Percentiles rank a stretch among this genome's conserved stretches.
Conservation (phyloP, 1,284 basidiomycete species). For the Ganoderma resinaceum region DNA sequence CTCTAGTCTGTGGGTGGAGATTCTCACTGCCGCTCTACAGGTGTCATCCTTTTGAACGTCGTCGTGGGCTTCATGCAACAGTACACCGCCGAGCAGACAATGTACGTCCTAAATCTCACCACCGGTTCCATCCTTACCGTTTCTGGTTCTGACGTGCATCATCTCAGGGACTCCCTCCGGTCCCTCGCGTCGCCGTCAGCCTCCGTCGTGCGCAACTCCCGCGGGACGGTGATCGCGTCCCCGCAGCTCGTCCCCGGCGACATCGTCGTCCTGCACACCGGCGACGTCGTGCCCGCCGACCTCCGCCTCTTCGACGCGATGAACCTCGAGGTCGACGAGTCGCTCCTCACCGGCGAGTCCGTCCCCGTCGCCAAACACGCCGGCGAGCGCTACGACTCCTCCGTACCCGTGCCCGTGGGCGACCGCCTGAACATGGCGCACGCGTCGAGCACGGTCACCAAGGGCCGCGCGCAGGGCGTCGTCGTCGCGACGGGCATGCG, state of each 20-base stretch:
- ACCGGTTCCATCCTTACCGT: not conserved
- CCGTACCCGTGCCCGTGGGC: slow-evolving; percentile 47
- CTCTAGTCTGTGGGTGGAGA: not conserved
- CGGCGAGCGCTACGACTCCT: slow-evolving; percentile 41
- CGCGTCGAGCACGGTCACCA: slow-evolving; percentile 68
- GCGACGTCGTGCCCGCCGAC: slow-evolving; percentile 70
- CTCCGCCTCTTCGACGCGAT: slow-evolving; percentile 44
- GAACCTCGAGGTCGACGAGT: slow-evolving; percentile 68
- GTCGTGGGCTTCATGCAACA: slow-evolving; percentile 60
- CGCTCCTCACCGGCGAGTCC: slow-evolving; percentile 73
- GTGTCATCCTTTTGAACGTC: slow-evolving; percentile 14
- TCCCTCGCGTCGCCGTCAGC: not conserved
- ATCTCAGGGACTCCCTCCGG: not conserved
- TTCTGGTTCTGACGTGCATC: not conserved
- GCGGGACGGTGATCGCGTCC: not conserved
- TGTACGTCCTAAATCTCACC: slow-evolving; percentile 30
- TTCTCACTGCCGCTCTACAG: not conserved
- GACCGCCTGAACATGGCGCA: slow-evolving; percentile 63
- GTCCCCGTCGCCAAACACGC: slow-evolving; percentile 67
- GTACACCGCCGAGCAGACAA: slow-evolving; percentile 62
- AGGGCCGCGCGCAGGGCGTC: slow-evolving; percentile 67
- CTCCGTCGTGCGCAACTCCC: not conserved
- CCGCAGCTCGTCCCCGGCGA: slow-evolving; percentile 62
- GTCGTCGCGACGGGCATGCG: slow-evolving; percentile 70
- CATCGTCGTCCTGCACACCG: slow-evolving; percentile 60